Conservation (phyloP, 768 basidiomycete species). For the Tremella yokohamensis region DNA sequence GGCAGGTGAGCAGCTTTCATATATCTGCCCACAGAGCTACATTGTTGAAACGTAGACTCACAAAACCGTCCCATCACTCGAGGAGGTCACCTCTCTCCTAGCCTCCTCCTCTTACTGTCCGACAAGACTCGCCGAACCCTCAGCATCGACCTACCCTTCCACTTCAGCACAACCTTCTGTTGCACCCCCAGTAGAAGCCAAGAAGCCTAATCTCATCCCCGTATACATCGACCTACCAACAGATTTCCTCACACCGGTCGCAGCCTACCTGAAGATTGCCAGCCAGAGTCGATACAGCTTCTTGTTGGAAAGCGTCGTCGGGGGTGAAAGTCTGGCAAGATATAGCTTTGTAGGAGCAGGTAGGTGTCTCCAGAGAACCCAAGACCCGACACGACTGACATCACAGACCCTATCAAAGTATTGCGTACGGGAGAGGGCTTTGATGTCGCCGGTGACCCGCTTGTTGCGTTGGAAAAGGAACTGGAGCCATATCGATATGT, state of each 20-base stretch:
- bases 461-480: slow-evolving; percentile 76
- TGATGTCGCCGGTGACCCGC: slow-evolving; percentile 80
- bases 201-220: slow-evolving; percentile 71
- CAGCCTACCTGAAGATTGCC: slow-evolving; percentile 89
- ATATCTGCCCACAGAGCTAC: background rate
- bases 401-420: slow-evolving; percentile 85
- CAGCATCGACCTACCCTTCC: slow-evolving; percentile 24
- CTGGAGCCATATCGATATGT: slow-evolving; percentile 82
- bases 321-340: slow-evolving; percentile 82
- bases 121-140: slow-evolving; percentile 33
- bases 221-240: slow-evolving; percentile 89
- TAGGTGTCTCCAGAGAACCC: slow-evolving; percentile 51
- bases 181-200: background rate
- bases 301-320: slow-evolving; percentile 85
- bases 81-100: slow-evolving; percentile 31
- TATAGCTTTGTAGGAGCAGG: slow-evolving; percentile 97
- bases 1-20: background rate
- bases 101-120: slow-evolving; percentile 27
- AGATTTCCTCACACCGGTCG: slow-evolving; percentile 93
- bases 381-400: background rate
- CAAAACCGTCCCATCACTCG: slow-evolving; percentile 21
- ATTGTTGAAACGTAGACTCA: no score
- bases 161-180: slow-evolving; percentile 12
- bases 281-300: slow-evolving; percentile 93
- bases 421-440: slow-evolving; percentile 82